Percentiles rank a stretch among this genome's conserved stretches.
Conservation (phyloP, 1,284 basidiomycete genomes). For the Spongispora temasekensis region DNA sequence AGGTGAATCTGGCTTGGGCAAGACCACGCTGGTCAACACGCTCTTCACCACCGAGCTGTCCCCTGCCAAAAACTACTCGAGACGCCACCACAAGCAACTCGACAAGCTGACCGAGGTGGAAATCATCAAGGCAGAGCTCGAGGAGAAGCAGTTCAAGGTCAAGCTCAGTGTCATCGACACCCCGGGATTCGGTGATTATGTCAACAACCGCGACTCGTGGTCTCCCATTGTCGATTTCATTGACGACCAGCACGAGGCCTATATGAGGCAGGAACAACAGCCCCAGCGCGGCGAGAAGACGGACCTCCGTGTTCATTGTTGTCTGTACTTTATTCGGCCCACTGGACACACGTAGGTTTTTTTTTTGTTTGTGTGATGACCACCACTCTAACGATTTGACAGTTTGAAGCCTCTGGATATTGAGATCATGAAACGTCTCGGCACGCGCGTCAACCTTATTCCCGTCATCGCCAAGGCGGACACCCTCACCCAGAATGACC, state of each 20-base stretch:
- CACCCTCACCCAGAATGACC: conserved; percentile 92
- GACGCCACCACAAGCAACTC: conserved; percentile 93
- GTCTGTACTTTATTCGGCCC: conserved; percentile 96
- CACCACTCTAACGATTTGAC: background rate
- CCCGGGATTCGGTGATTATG: conserved; percentile 98
- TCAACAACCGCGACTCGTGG: conserved; percentile 99
- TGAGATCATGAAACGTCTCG: conserved; percentile 95
- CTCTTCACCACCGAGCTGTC: conserved; percentile 98
- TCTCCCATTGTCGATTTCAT: conserved; percentile 98
- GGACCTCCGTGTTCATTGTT: conserved; percentile 95
- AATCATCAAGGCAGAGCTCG: conserved; percentile 95
- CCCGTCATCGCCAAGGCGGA: conserved; percentile 96
- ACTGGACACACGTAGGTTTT: conserved; percentile 88
- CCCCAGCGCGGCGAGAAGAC: conserved; percentile 92
- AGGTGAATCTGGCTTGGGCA: conserved; percentile 95
- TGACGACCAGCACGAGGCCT: conserved; percentile 99
- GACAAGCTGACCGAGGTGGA: conserved; percentile 99
- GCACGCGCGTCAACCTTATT: conserved; percentile 96
- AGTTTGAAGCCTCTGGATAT: conserved; percentile 98
- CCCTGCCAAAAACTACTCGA: conserved; percentile 86
- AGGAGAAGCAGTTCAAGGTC: conserved; percentile 99
- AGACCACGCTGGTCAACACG: conserved; percentile 98
- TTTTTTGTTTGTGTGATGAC: background rate
- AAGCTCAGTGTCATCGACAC: conserved; percentile 99
- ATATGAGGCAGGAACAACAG: conserved; percentile 99